Evolutionary conservation across 805 yeast species (phyloP).

Genomic region (Ogataea pilisensis): DNA sequence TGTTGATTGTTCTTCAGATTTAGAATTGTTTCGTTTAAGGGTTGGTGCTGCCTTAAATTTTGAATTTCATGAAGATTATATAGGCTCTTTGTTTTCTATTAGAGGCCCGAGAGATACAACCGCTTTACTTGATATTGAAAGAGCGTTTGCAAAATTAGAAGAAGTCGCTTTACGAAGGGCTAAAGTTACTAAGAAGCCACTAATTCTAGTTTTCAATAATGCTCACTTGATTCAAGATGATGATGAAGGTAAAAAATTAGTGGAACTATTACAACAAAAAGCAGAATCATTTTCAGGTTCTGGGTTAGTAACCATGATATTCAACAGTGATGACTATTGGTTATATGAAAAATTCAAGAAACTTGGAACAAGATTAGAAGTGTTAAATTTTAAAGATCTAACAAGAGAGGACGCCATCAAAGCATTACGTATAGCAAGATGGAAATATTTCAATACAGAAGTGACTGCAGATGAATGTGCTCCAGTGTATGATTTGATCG

Average conservation of each 20-base stretch:
- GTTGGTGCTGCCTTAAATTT: slow-evolving; percentile 73
- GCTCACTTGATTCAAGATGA: slow-evolving; percentile 73
- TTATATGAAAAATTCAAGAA: slow-evolving; percentile 70
- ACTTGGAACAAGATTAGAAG: slow-evolving; percentile 70
- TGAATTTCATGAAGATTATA: slow-evolving; percentile 74
- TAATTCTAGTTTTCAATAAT: slow-evolving; percentile 67
- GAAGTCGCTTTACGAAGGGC: slow-evolving; percentile 58
- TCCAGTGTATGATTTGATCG: slow-evolving; percentile 62
- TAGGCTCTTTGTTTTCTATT: slow-evolving; percentile 75
- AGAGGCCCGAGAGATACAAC: slow-evolving; percentile 85
- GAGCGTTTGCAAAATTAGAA: slow-evolving; percentile 75
- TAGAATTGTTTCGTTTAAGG: slow-evolving; percentile 71
- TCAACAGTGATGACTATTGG: slow-evolving; percentile 86
- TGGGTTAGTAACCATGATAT: slow-evolving; percentile 60
- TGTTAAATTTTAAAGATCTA: slow-evolving; percentile 64
- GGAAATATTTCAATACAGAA: slow-evolving; percentile 35
- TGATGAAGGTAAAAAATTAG: slow-evolving; percentile 64
- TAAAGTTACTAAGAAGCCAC: slow-evolving; percentile 44
- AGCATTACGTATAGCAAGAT: slow-evolving; percentile 51
- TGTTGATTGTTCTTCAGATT: slow-evolving; percentile 81
- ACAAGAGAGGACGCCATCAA: slow-evolving; percentile 49
- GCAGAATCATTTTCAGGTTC: slow-evolving; percentile 77
- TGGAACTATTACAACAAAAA: slow-evolving; percentile 76
- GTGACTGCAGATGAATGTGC: slow-evolving; percentile 31
- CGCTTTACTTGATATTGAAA: slow-evolving; percentile 73